Conservation (phyloP, 352 stramenopile genomes). For the Pythium volutum region DNA sequence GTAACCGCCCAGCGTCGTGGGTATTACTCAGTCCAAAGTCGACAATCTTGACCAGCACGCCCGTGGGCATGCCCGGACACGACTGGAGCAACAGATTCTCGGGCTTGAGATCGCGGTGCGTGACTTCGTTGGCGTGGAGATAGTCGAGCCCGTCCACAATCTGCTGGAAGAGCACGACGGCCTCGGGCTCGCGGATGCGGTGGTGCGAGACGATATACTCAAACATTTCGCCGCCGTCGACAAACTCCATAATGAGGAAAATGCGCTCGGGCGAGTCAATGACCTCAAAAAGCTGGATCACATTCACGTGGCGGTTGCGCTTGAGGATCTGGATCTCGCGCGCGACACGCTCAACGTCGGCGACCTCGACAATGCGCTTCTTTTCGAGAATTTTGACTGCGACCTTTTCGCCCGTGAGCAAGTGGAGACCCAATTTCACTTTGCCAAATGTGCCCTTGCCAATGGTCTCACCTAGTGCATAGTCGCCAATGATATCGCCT, state of each 20-base stretch:
- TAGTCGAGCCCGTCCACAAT: constrained; percentile 91
- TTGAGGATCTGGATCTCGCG: constrained; percentile 95
- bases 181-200: constrained; percentile 77
- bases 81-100: constrained; percentile 91
- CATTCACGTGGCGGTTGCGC: constrained; percentile 83
- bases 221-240: constrained; percentile 92
- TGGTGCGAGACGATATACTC: constrained; percentile 93
- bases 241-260: constrained; percentile 93
- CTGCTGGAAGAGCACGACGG: constrained; percentile 85
- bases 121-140: constrained; percentile 88
- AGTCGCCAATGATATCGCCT: constrained; percentile 78
- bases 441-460: constrained; percentile 94
- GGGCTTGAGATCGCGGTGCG: constrained; percentile 89
- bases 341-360: constrained; percentile 88
- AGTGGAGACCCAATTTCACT: constrained; percentile 86
- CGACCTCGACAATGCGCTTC: constrained; percentile 82
- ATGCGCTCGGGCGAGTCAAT: constrained; percentile 85
- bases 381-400: constrained; percentile 94
- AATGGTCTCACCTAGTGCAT: constrained; percentile 89
- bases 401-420: constrained; percentile 90
- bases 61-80: constrained; percentile 24
- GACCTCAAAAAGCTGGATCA: constrained; percentile 91
- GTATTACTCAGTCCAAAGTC: constrained; percentile 93
- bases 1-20: constrained; percentile 68
- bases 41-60: constrained; percentile 83